Percentiles rank a stretch among this genome's conserved stretches.
These are phyloP conservation scores for Zygosaccharomyces pseudobailii DNA, from an alignment of 1,139 yeast species.

Conservation along the genomic window DNA sequence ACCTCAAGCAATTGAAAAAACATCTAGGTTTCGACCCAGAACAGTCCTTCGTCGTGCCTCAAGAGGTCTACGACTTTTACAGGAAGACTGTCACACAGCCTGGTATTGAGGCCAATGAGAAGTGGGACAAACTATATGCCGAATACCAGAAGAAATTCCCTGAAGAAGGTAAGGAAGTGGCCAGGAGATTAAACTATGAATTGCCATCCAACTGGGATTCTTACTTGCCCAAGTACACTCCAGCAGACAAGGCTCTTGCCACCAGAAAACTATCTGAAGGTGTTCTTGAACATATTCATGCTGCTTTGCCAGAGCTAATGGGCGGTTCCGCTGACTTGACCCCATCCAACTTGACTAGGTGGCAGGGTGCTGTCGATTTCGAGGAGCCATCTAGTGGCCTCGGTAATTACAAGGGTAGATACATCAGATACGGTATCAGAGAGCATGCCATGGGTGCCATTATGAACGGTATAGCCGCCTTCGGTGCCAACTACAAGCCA, in stretches of 20 bases:
- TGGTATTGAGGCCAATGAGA: slow-evolving; percentile 60
- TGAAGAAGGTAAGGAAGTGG: slow-evolving; percentile 70
- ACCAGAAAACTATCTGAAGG: slow-evolving; percentile 93
- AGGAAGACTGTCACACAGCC: slow-evolving; percentile 52
- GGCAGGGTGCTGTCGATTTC: slow-evolving; percentile 83
- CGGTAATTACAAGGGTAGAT: slow-evolving; percentile 90
- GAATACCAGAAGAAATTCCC: slow-evolving; percentile 70
- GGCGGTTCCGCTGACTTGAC: slow-evolving; percentile 99
- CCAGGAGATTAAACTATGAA: slow-evolving; percentile 75
- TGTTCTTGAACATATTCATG: slow-evolving; percentile 61
- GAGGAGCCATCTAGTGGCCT: slow-evolving; percentile 79
- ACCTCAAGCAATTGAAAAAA: slow-evolving; percentile 79
- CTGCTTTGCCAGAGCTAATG: slow-evolving; percentile 76
- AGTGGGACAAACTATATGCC: slow-evolving; percentile 67
- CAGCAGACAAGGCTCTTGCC: slow-evolving; percentile 79
- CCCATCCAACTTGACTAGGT: slow-evolving; percentile 94
- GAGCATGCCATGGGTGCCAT: slow-evolving; percentile 99
- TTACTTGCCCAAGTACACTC: slow-evolving; percentile 72
- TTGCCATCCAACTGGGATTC: slow-evolving; percentile 84
- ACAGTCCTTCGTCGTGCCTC: slow-evolving; percentile 72
- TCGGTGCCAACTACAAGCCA: slow-evolving; percentile 86
- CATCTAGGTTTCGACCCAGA: slow-evolving; percentile 88
- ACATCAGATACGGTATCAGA: slow-evolving; percentile 97
- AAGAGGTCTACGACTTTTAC: slow-evolving; percentile 75
- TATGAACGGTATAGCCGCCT: slow-evolving; percentile 96